Evolutionary conservation across 1,139 yeast species (phyloP), one percentile per base, ranked within the genome.

Genomic region (Ogataea hybrid): DNA sequence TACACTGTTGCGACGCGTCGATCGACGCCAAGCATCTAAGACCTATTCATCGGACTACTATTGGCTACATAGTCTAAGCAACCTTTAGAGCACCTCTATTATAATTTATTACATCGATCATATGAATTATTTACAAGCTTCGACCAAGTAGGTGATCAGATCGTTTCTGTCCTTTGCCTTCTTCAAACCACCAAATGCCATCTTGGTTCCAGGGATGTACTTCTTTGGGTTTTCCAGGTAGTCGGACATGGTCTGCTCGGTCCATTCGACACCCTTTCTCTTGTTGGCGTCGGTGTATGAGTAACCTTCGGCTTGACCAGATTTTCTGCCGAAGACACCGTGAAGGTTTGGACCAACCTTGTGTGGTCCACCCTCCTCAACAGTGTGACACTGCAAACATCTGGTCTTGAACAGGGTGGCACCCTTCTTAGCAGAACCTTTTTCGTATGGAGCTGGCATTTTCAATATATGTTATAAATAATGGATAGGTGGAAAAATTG

Each of bases 101-200:
- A 37, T 34, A 22, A 30, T 12, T 37, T 37, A 28, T 34, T 37
- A 41, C 41, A 35, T 25, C 28, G 14, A 30, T 39, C 32, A 25
- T 18, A n/a, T 20, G n/a, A 18, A 20, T 71, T 79, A 79, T 71
- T 80, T 80, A 69, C 87, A 73, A 56, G 96, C 95, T 52, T 70
- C 69, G 59, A 75, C 78, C 75, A 90, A 81, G 85, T 88, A 92
- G 61, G 98, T 79, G 63, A 92, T 73, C 70, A 92, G 77, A 70
- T 92, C 97, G 75, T 88, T 86, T 83, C 97, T 88, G 79, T 92
- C 98, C 85, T 89, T 92, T 57, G 90, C 82, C 82, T 92, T 92
- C 92, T 92, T 92, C 73, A 92, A 83, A 75, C 98, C 98, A 76
- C 97, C 98, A 64, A 92, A 92, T 56, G 98, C 98, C 98, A 92